Evolutionary conservation across 2,329 filamentous ascomycete species (phyloP).

Genomic region (Dothistroma septosporum): DNA sequence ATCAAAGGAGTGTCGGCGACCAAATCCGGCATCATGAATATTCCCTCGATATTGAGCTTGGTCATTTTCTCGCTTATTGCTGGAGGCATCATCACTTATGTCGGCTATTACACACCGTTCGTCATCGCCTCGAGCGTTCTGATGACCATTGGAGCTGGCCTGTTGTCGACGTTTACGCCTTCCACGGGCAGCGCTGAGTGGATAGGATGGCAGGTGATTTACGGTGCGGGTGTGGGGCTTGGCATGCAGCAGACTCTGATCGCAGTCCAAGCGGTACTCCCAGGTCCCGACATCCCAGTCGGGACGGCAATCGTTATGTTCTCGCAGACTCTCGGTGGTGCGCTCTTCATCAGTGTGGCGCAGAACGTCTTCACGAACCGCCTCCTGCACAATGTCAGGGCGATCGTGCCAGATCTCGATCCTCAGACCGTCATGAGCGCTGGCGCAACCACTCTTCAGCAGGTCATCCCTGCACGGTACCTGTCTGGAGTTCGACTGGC

Average conservation of each 20-base stretch:
- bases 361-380: constrained; percentile 51
- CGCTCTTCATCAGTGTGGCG: constrained; percentile 47
- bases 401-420: constrained; percentile 42
- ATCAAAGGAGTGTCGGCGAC: constrained; percentile 46
- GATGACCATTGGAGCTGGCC: constrained; percentile 45
- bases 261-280: constrained; percentile 44
- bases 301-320: constrained; percentile 49
- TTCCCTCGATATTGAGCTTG: constrained; percentile 39
- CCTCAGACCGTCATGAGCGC: constrained; percentile 42
- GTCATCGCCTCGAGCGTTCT: constrained; percentile 41
- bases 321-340: constrained; percentile 45
- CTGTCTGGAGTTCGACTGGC: constrained; percentile 54
- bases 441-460: constrained; percentile 58
- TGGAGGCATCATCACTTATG: constrained; percentile 38
- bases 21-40: constrained; percentile 46
- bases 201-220: constrained; percentile 38
- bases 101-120: constrained; percentile 51
- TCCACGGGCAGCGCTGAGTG: constrained; percentile 37
- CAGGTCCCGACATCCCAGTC: constrained; percentile 42
- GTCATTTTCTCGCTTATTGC: constrained; percentile 16
- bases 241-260: constrained; percentile 49
- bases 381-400: constrained; percentile 40
- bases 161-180: constrained; percentile 43
- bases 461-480: constrained; percentile 48
- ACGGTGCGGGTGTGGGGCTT: constrained; percentile 40